Evolutionary conservation across 306 rosid genomes (phyloP).

Genomic region (Alnus glutinosa): DNA sequence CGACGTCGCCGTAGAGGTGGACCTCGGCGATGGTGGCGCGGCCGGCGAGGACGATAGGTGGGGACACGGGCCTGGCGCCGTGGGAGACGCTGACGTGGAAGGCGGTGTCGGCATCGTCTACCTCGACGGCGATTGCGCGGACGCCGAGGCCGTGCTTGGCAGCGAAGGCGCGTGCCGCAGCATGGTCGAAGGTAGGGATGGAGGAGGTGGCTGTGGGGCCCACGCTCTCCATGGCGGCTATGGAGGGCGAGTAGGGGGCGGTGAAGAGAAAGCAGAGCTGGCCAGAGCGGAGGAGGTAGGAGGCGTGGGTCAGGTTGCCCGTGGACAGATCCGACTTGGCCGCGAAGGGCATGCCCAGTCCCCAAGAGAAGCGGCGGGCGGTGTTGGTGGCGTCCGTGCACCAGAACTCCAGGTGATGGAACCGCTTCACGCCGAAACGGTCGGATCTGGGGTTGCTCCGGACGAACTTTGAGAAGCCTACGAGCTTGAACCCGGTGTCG

Average conservation of each 20-base stretch:
- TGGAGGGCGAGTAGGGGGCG: slow-evolving; percentile 71
- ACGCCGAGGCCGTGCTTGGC: slow-evolving; percentile 74
- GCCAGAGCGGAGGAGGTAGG: slow-evolving; percentile 89
- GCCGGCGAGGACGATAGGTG: slow-evolving; percentile 49
- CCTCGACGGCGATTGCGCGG: slow-evolving; percentile 76
- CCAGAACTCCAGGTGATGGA: slow-evolving; percentile 94
- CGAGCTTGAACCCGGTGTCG: slow-evolving; percentile 40
- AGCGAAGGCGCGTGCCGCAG: slow-evolving; percentile 56
- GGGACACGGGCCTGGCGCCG: slow-evolving; percentile 54
- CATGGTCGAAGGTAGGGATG: slow-evolving; percentile 56
- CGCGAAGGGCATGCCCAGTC: slow-evolving; percentile 73
- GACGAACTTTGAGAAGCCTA: slow-evolving; percentile 67
- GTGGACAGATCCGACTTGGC: slow-evolving; percentile 90
- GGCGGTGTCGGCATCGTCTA: slow-evolving; percentile 66
- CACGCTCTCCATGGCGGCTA: slow-evolving; percentile 32
- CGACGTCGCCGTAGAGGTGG: slow-evolving; percentile 83
- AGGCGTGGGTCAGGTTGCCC: slow-evolving; percentile 72
- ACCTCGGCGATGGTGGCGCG: slow-evolving; percentile 59
- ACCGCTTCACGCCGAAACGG: slow-evolving; percentile 60
- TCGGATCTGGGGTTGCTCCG: slow-evolving; percentile 74
- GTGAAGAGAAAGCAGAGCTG: slow-evolving; percentile 86
- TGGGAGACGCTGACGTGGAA: slow-evolving; percentile 53
- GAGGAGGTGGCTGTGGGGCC: slow-evolving; percentile 43
- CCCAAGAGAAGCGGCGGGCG: slow-evolving; percentile 77
- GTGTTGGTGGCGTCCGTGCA: slow-evolving; percentile 82